Base-by-base conservation (phyloP, 2,329 filamentous ascomycete species). In the Ustulina deusta region DNA sequence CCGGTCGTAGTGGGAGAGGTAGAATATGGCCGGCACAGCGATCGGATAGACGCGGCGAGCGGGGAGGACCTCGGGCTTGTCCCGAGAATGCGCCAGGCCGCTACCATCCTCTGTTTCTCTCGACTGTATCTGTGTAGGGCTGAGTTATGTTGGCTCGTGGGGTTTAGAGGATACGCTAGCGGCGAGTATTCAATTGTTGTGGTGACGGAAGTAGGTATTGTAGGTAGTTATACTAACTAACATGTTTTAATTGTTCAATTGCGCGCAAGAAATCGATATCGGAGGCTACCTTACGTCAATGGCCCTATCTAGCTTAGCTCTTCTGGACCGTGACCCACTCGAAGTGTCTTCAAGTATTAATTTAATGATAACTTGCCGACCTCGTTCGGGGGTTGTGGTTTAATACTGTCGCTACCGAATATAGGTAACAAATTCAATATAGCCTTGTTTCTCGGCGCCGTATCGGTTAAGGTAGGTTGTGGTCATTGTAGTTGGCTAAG, bases 21-120 rank as follows among this genome's bases (percentile, higher is more conserved):
- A 6, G 70, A 69, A 63, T 71, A 69, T 13, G 62, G 42, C 2
- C 68, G 66, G 9, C 44, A 55, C 17, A 66, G 44, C 27, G 65
- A 49, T 32, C 57, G 69, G 62, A 63, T 52, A 55, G 60, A 48
- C 17, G 29, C 57, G 57, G 32, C 25, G 57, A 61, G 42, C 40
- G 38, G 5, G 22, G 61, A 55, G 51, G 66, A 29, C 52, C 46
- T 34, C 58, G 44, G n/a, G 22, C 49, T 55, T 36, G 56, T 51
- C 49, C 48, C 48, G 34, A 69, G 59, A 27, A 66, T 62, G 54
- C 63, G 66, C 20, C 40, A 55, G 15, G 66, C 20, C 46, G 34
- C 52, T n/a, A 56, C 48, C 66, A 69, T 69, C 4, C 20, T 69
- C 49, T 54, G 1, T 36, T 29, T 34, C 11, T 25, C 42, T n/a